Conservation (phyloP, 2,329 filamentous ascomycete species). For the Penicillium griseofulvum region DNA sequence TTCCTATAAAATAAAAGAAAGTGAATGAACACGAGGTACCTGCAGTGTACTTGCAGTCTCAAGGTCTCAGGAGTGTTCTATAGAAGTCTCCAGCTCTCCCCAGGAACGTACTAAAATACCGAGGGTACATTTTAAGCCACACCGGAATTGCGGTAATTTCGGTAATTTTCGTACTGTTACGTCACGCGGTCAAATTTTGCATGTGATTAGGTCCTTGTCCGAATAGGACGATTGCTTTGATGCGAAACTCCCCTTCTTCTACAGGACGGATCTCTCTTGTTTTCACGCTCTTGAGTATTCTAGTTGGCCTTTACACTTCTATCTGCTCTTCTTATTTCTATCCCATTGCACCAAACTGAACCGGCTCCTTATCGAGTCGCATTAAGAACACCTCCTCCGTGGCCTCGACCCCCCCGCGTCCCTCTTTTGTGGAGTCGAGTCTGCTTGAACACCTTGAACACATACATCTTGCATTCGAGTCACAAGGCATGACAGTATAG, state of each 20-base stretch:
- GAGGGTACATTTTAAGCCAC: background rate
- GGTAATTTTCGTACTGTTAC: conserved; percentile 34
- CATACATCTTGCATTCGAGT: background rate
- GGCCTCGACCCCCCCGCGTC: conserved; percentile 10
- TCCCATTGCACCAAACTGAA: conserved; percentile 1
- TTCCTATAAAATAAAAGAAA: too few relatives aligned
- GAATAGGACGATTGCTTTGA: conserved; percentile 22
- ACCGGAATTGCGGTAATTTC: background rate
- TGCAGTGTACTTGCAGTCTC: background rate
- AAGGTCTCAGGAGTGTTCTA: background rate
- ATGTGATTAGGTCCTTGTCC: conserved; percentile 32
- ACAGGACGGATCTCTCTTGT: conserved; percentile 18
- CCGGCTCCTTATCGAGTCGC: conserved; percentile 6
- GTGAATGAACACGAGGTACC: background rate
- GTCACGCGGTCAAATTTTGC: conserved; percentile 40
- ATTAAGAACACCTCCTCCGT: conserved; percentile 7
- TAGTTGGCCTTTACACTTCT: background rate
- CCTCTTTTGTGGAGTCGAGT: conserved; percentile 8
- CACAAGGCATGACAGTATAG: conserved; percentile 31
- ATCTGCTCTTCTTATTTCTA: background rate
- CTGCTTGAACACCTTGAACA: background rate
- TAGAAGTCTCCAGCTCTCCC: conserved; percentile 6
- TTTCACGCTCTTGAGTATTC: conserved; percentile 6
- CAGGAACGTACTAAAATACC: conserved; percentile 14
- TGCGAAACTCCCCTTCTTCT: conserved; percentile 2